Evolutionary conservation across 345 rosid genomes (phyloP).

Genomic region (Viola odorata): DNA sequence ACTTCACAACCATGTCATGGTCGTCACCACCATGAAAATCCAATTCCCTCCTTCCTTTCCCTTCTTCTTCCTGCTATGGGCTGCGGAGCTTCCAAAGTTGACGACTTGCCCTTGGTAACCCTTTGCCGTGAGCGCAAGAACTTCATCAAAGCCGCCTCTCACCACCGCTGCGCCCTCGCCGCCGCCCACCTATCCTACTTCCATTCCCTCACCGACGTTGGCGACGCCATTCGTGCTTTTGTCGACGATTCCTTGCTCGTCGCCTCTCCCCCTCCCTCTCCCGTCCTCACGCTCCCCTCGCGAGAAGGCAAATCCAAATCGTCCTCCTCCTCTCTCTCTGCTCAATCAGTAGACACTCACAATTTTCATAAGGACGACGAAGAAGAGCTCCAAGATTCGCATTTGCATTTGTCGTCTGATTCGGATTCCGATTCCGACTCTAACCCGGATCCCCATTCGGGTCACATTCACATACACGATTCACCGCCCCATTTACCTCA

Average conservation of each 20-base stretch:
- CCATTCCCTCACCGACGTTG: conserved; percentile 61
- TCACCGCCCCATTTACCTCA: conserved; percentile 15
- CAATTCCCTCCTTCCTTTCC: background rate
- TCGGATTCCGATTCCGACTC: conserved; percentile 48
- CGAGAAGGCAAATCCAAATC: conserved; percentile 53
- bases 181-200: conserved; percentile 82
- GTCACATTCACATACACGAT: conserved; percentile 48
- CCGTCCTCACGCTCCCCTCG: conserved; percentile 76
- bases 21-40: conserved; percentile 11
- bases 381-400: conserved; percentile 40
- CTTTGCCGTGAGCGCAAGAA: conserved; percentile 78
- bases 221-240: conserved; percentile 67
- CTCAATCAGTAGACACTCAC: conserved; percentile 18
- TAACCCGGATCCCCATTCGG: conserved; percentile 30
- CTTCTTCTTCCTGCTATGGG: conserved; percentile 46
- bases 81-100: conserved; percentile 88
- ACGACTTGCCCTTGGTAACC: conserved; percentile 60
- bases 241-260: conserved; percentile 76
- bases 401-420: conserved; percentile 60
- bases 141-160: conserved; percentile 58
- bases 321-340: conserved; percentile 64
- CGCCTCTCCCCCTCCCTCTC: conserved; percentile 48
- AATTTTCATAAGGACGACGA: conserved; percentile 19
- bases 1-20: too few relatives aligned
- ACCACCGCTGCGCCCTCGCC: conserved; percentile 71